Percentiles rank a stretch among this genome's conserved stretches.
Evolutionary conservation across 2,329 filamentous ascomycete genomes (phyloP).

Genomic region (Penicillium sp.): DNA sequence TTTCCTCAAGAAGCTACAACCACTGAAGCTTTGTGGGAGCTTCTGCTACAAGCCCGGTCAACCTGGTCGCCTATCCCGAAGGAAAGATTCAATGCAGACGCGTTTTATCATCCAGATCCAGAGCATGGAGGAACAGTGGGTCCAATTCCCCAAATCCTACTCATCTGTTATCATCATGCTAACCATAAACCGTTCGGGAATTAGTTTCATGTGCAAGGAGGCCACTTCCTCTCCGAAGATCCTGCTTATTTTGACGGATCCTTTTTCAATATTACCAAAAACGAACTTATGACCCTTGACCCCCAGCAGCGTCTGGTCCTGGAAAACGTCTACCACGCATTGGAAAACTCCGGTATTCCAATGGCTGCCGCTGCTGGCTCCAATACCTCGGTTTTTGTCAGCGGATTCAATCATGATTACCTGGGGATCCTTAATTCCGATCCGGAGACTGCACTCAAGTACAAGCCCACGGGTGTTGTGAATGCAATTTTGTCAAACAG

Average conservation of each 20-base stretch:
- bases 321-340: constrained; percentile 35
- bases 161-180: background rate
- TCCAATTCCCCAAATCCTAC: background rate
- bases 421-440: constrained; percentile 23
- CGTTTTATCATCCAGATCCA: constrained; percentile 40
- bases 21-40: constrained; percentile 35
- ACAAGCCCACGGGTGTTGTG: constrained; percentile 22
- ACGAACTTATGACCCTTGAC: constrained; percentile 30
- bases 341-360: constrained; percentile 32
- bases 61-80: constrained; percentile 36
- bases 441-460: constrained; percentile 22
- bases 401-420: constrained; percentile 30
- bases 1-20: constrained; percentile 35
- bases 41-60: constrained; percentile 31
- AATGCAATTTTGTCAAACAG: constrained; percentile 24
- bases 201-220: constrained; percentile 23
- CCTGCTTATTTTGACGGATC: constrained; percentile 28
- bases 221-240: constrained; percentile 33
- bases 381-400: constrained; percentile 28
- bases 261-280: constrained; percentile 33
- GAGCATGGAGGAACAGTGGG: constrained; percentile 35
- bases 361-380: constrained; percentile 25
- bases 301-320: constrained; percentile 36
- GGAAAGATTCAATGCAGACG: constrained; percentile 36
- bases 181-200: background rate